Conservation (phyloP, 2,329 filamentous ascomycete species). For the Herpotrichia juniperi region DNA sequence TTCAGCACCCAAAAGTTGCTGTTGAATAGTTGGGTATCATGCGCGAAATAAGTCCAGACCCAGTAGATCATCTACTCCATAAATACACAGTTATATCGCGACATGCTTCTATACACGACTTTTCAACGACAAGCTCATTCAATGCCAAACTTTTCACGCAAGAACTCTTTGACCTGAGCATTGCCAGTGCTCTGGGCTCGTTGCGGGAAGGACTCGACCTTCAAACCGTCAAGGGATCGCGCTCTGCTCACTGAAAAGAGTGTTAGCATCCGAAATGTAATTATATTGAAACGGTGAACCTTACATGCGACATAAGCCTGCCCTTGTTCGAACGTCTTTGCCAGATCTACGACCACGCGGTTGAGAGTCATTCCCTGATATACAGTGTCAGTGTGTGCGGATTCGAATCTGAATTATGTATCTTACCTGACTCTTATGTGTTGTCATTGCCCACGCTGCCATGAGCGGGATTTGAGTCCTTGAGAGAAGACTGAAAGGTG, state of each 20-base stretch:
- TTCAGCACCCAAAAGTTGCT: too few species aligned
- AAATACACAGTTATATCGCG: too few species aligned
- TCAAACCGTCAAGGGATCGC: slow-evolving; percentile 57
- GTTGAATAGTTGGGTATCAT: too few species aligned
- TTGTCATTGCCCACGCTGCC: slow-evolving; percentile 67
- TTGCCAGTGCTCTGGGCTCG: slow-evolving; percentile 31
- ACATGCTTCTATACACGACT: too few species aligned
- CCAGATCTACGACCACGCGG: slow-evolving; percentile 61
- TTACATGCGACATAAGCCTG: slow-evolving; percentile 66
- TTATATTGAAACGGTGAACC: slow-evolving; percentile 4
- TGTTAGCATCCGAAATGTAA: slow-evolving; percentile 5
- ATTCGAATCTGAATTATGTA: background rate
- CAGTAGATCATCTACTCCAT: too few species aligned
- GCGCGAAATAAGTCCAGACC: too few species aligned
- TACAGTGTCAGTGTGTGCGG: background rate
- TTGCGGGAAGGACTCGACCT: slow-evolving; percentile 41
- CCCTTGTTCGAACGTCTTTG: slow-evolving; percentile 59
- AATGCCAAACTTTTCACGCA: slow-evolving; percentile 33
- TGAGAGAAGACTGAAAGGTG: slow-evolving; percentile 56
- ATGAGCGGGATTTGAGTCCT: slow-evolving; percentile 68
- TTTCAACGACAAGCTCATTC: slow-evolving; percentile 1
- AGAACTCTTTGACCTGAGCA: slow-evolving; percentile 42
- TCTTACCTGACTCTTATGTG: slow-evolving; percentile 61
- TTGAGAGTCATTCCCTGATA: slow-evolving; percentile 65
- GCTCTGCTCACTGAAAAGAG: slow-evolving; percentile 57